phyloP scores from a whole-genome alignment of 192 early-diverging fungal genomes.

The Gaertneriomyces semiglobifer region DNA sequence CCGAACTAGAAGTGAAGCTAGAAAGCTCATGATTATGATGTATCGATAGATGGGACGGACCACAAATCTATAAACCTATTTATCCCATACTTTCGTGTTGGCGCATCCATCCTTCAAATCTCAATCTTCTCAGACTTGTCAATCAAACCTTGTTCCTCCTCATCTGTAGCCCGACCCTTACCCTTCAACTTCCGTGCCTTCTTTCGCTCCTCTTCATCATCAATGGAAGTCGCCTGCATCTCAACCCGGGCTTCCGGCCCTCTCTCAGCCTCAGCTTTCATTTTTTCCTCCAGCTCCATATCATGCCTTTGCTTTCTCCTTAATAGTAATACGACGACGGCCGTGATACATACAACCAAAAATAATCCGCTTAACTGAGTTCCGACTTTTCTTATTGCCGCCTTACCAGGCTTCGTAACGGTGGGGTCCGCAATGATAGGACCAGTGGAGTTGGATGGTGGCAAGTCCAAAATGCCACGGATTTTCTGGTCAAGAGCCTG shows the following conservation, averaged over 20 bases:
- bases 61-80: too few species aligned
- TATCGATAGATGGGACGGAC: too few species aligned
- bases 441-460: background rate
- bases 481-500: slow-evolving; percentile 11
- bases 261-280: background rate
- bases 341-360: slow-evolving; percentile 17
- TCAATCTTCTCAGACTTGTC: slow-evolving; percentile 29
- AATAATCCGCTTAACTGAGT: slow-evolving; percentile 25
- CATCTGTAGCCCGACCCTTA: slow-evolving; percentile 1
- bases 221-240: too few species aligned
- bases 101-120: slow-evolving; percentile 1
- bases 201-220: background rate
- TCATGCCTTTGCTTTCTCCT: slow-evolving; percentile 20
- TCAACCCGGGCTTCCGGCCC: background rate
- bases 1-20: too few species aligned
- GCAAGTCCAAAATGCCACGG: slow-evolving; percentile 10
- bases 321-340: slow-evolving; percentile 5
- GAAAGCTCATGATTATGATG: too few species aligned
- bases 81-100: too few species aligned
- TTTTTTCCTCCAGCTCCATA: slow-evolving; percentile 11
- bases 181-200: background rate
- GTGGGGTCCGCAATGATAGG: slow-evolving; percentile 2
- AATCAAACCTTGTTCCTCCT: slow-evolving; percentile 10
- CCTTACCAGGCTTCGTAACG: slow-evolving; percentile 19
- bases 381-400: slow-evolving; percentile 8